phyloP scores from a whole-genome alignment of 305 asterid species.

The Nicotiana rustica region DNA sequence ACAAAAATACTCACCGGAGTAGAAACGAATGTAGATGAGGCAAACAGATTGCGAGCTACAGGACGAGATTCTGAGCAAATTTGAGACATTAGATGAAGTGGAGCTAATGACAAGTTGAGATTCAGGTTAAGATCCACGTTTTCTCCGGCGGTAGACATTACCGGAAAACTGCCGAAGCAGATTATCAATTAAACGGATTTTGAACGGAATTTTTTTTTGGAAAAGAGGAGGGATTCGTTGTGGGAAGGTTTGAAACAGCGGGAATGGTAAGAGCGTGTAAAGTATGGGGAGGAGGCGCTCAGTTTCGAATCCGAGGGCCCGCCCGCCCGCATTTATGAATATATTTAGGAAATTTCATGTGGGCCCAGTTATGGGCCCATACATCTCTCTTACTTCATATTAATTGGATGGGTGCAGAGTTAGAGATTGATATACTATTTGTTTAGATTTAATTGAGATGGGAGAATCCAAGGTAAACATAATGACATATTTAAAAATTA shows the following conservation, averaged over 20 bases:
- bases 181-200: neutral
- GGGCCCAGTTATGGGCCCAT: slow-evolving; percentile 24
- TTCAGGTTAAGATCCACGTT: slow-evolving; percentile 53
- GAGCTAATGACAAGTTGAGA: slow-evolving; percentile 42
- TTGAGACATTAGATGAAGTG: slow-evolving; percentile 12
- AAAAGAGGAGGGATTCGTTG: neutral
- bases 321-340: slow-evolving; percentile 37
- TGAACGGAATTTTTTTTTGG: neutral
- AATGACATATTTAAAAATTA: too few relatives aligned
- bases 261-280: slow-evolving; percentile 34
- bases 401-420: neutral
- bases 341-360: neutral
- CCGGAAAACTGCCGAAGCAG: slow-evolving; percentile 22
- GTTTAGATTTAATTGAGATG: neutral
- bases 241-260: slow-evolving; percentile 35
- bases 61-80: neutral
- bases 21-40: slow-evolving; percentile 18
- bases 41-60: neutral
- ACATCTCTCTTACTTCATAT: neutral
- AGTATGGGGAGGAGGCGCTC: slow-evolving; percentile 62
- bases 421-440: too few relatives aligned
- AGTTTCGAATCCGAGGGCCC: slow-evolving; percentile 54
- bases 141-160: slow-evolving; percentile 45
- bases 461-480: neutral
- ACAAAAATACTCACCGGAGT: slow-evolving; percentile 8